Evolutionary conservation across 2,329 filamentous ascomycete genomes (phyloP).

Genomic region (Sphaerulina musiva): DNA sequence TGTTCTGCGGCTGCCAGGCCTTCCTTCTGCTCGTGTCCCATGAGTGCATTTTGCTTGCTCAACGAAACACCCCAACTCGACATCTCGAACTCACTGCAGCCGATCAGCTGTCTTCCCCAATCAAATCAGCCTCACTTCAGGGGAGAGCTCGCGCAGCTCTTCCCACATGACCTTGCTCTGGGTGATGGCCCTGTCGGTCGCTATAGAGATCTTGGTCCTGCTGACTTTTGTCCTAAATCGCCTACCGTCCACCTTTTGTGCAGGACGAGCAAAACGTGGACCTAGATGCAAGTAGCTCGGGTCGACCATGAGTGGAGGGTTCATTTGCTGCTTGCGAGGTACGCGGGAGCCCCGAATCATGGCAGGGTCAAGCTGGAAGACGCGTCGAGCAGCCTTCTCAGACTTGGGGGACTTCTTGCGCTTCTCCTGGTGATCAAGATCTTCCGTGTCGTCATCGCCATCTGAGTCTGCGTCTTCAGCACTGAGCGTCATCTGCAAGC

Average conservation of each 20-base stretch:
- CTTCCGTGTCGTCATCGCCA: not conserved
- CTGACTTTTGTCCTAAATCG: not conserved
- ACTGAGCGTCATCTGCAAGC: no score
- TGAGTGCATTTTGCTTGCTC: no score
- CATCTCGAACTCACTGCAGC: no score
- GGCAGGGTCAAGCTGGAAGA: constrained; percentile 1
- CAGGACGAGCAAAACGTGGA: constrained; percentile 2
- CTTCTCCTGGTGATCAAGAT: not conserved
- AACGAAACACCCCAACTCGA: no score
- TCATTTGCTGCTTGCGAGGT: constrained; percentile 3
- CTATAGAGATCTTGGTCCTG: constrained; percentile 4
- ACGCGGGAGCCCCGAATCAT: not conserved
- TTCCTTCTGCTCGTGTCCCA: no score
- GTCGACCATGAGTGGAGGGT: constrained; percentile 4
- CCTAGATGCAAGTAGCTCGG: not conserved
- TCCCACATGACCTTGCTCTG: constrained; percentile 3
- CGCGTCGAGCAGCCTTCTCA: not conserved
- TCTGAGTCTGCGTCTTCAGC: not conserved
- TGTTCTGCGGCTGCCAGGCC: no score
- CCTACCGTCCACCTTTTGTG: constrained; percentile 1
- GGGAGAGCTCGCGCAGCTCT: not conserved
- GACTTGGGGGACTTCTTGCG: not conserved
- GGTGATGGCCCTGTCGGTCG: constrained; percentile 1
- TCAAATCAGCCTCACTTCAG: not conserved
- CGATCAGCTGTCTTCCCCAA: no score